A percentile compares a stretch with the other conserved stretches of the same genome.
Evolutionary conservation across 768 basidiomycete species (phyloP).

Genomic region (Suillus subaureus): DNA sequence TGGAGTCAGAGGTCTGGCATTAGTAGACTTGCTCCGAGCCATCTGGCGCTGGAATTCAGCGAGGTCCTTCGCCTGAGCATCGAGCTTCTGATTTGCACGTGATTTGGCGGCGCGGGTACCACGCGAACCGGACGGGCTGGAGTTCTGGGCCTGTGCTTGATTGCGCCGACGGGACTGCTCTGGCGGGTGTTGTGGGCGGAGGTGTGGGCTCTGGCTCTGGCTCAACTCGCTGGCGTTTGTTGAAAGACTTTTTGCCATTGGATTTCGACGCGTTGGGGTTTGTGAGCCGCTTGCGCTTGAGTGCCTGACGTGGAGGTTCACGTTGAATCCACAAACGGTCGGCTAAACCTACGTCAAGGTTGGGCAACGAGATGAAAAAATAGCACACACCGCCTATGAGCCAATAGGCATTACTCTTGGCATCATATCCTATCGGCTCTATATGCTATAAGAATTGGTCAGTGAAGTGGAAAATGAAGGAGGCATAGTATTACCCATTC

Average conservation of each 20-base stretch:
- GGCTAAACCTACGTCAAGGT: constrained; percentile 41
- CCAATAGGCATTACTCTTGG: constrained; percentile 81
- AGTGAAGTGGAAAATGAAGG: constrained; percentile 1
- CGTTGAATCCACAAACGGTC: constrained; percentile 89
- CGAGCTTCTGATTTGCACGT: constrained; percentile 69
- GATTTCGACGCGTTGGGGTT: constrained; percentile 27
- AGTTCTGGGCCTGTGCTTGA: constrained; percentile 8
- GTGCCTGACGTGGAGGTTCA: constrained; percentile 49
- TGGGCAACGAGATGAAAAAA: not conserved
- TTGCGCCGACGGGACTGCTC: constrained; percentile 19
- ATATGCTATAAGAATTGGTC: constrained; percentile 57
- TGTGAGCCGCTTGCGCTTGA: constrained; percentile 47
- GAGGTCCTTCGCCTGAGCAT: constrained; percentile 68
- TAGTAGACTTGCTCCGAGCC: constrained; percentile 13
- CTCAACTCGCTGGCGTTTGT: constrained; percentile 31
- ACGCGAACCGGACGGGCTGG: constrained; percentile 36
- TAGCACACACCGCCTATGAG: constrained; percentile 68
- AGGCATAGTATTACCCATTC: constrained; percentile 62
- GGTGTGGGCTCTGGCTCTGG: constrained; percentile 1
- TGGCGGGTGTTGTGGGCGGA: constrained; percentile 13
- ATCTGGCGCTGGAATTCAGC: constrained; percentile 60
- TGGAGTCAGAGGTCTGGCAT: constrained; percentile 20
- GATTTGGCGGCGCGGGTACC: constrained; percentile 67
- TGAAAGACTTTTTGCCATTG: constrained; percentile 21
- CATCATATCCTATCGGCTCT: constrained; percentile 85